These are phyloP conservation scores for Shiraia sp. DNA, from an alignment of 2,329 filamentous ascomycete species.

Conservation along the genomic window DNA sequence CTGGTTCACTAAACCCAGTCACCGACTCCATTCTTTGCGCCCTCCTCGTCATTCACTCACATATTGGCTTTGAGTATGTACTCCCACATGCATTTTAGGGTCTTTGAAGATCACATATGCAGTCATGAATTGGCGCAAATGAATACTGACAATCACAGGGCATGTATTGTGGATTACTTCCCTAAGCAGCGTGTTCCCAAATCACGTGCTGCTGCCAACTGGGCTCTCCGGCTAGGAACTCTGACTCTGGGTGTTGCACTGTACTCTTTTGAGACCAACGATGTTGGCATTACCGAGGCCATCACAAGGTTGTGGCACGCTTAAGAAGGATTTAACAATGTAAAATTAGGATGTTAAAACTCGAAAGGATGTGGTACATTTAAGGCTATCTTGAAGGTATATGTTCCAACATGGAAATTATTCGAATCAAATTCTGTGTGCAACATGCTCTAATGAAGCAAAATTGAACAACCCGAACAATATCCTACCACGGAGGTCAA, in stretches of 20 bases:
- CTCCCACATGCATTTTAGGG: neutral
- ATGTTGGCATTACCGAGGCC: conserved; percentile 89
- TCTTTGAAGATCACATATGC: conserved; percentile 9
- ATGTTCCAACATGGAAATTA: no score
- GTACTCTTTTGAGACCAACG: conserved; percentile 99
- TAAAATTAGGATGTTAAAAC: no score
- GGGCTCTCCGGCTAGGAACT: conserved; percentile 78
- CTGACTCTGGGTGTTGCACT: conserved; percentile 82
- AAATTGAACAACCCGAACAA: no score
- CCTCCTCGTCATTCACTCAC: conserved; percentile 84
- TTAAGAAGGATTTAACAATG: conserved; percentile 38
- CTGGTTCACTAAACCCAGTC: conserved; percentile 86
- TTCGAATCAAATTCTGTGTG: no score
- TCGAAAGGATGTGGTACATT: no score
- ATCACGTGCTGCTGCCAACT: conserved; percentile 68
- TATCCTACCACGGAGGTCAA: no score
- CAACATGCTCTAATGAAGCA: no score
- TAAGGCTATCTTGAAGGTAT: no score
- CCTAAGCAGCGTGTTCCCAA: conserved; percentile 71
- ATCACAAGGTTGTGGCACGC: conserved; percentile 90
- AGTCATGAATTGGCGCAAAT: no score
- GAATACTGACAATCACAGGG: conserved; percentile 42
- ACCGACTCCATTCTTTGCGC: conserved; percentile 85
- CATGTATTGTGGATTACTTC: conserved; percentile 89
- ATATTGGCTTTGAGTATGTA: conserved; percentile 86